These are phyloP conservation scores for Gonapodya prolifera DNA, from an alignment of 192 early-diverging fungal species.

Conservation along the genomic window DNA sequence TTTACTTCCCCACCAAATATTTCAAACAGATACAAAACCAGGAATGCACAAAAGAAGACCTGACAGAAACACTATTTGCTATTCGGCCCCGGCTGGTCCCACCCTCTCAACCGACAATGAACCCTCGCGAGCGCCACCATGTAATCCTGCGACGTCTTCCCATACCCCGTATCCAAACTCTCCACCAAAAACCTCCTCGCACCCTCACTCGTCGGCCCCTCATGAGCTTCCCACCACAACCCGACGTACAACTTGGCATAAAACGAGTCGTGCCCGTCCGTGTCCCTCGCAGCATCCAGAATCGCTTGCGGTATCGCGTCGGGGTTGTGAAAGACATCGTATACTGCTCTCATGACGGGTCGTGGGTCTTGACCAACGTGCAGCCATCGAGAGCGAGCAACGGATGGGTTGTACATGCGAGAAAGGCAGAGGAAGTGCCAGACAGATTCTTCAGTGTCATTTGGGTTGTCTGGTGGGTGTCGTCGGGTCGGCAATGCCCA, in stretches of 20 bases:
- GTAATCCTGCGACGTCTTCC: neutral
- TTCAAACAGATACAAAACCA: too few relatives aligned
- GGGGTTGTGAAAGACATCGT: neutral
- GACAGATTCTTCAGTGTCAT: neutral
- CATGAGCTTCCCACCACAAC: neutral
- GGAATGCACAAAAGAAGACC: too few relatives aligned
- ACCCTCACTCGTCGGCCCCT: neutral
- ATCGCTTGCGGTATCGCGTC: neutral
- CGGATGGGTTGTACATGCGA: neutral
- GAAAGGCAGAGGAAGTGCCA: neutral
- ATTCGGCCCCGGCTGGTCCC: neutral
- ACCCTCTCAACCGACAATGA: neutral
- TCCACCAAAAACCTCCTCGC: neutral
- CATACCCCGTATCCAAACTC: neutral
- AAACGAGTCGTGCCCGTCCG: neutral
- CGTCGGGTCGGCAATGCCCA: neutral
- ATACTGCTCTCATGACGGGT: neutral
- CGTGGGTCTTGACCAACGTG: neutral
- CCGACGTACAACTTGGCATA: neutral
- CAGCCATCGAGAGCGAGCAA: neutral
- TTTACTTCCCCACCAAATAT: too few relatives aligned
- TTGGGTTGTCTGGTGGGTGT: neutral
- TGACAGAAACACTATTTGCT: too few relatives aligned
- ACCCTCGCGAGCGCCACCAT: neutral
- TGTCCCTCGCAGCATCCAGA: neutral